Base-by-base conservation (phyloP, 2,329 filamentous ascomycete species). In the Chaetomiaceae sp. region DNA sequence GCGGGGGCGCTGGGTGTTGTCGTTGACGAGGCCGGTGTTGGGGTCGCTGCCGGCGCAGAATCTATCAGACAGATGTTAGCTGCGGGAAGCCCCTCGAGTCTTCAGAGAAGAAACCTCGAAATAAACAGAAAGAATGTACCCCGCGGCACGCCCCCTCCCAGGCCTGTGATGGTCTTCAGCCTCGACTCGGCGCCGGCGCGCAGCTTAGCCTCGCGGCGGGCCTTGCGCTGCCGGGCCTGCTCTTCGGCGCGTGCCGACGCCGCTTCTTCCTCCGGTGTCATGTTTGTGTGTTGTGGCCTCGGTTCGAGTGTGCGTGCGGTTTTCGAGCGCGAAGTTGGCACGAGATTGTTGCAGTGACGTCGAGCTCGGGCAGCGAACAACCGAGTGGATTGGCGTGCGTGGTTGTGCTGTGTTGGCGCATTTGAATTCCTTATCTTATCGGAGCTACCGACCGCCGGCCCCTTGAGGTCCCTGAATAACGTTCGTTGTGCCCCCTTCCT, bases 161-260 rank as follows among this genome's bases (percentile, higher is more conserved):
- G 67, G 1, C 83, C 81, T 11, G 83, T 87, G 64, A 93, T 93
- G 64, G 78, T 84, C 58, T 86, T 82, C 51, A 93, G 68, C 50
- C 87, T 72, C 32, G 81, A 76, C 15, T 80, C 78, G 47, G 84
- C 86, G 49, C 83, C 81, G 40, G 82, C 79, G 58, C 76, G 79
- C 66, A 90, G 81, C 72, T 90, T 91, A 48, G 85, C 86, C 63
- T 88, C 83, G 39, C 86, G 78, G 32, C 85, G 80, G 64, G 90
- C 86, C 65, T 88, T 87, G 56, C 87, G 83, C 48, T 88, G 72
- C 38, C 86, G 81, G 30, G 83, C 83, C 65, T 88, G 82, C 53
- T 84, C 79, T 20, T 74, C 68, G 3, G 78, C 76, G 50, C 76
- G 68, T 49, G 71, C 70, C 49, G 76, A 73, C 38, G 72, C 69